phyloP scores from a whole-genome alignment of 2,329 filamentous ascomycete genomes.

The Xylaria sp. region DNA sequence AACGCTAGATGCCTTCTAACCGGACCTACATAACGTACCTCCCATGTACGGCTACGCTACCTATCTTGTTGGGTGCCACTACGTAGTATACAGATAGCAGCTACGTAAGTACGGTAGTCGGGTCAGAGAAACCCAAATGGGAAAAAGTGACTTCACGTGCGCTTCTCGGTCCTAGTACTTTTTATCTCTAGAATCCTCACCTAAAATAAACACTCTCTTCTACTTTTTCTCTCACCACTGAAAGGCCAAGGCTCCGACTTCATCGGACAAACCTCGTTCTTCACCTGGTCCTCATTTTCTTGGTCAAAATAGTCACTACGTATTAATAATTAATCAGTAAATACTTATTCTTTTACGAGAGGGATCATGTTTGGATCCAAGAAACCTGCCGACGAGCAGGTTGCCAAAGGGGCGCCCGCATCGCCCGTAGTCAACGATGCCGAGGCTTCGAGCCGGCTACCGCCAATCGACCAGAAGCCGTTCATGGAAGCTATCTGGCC shows the following conservation, averaged over 20 bases:
- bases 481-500: slow-evolving; percentile 61
- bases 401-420: slow-evolving; percentile 23
- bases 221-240: not conserved
- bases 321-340: slow-evolving; percentile 11
- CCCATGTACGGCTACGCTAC: slow-evolving; percentile 13
- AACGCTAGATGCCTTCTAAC: not conserved
- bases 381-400: slow-evolving; percentile 36
- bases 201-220: too few relatives aligned
- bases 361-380: slow-evolving; percentile 42
- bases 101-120: not conserved
- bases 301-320: not conserved
- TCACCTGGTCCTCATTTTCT: not conserved
- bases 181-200: not conserved
- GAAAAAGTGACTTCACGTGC: slow-evolving; percentile 13
- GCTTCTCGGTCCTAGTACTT: not conserved
- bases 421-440: slow-evolving; percentile 31
- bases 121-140: not conserved
- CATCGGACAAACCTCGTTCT: not conserved
- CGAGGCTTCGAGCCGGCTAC: slow-evolving; percentile 34
- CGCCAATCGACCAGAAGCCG: slow-evolving; percentile 46
- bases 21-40: slow-evolving; percentile 1
- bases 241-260: not conserved
- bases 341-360: not conserved
- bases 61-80: not conserved
- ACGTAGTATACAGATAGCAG: slow-evolving; percentile 5